phyloP scores from a whole-genome alignment of 495 filamentous ascomycete species.

The Podospora pseudocomata region DNA sequence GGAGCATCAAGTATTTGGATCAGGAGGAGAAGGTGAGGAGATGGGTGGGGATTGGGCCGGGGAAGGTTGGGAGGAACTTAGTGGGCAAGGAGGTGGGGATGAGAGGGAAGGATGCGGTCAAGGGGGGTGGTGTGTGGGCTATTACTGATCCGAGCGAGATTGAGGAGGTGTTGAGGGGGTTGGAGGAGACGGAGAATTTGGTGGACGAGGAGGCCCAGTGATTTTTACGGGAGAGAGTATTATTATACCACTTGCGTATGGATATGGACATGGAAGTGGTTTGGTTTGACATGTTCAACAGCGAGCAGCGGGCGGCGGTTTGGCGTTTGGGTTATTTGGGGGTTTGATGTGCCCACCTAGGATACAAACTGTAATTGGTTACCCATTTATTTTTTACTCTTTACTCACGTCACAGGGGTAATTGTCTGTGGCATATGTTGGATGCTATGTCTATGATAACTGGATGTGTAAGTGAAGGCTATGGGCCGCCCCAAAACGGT shows the following conservation, averaged over 20 bases:
- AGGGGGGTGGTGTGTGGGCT: constrained; percentile 92
- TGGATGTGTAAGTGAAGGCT: background rate
- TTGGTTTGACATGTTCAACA: background rate
- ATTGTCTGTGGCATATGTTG: background rate
- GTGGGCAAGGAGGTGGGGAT: constrained; percentile 95
- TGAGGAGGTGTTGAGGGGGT: constrained; percentile 64
- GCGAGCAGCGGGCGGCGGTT: background rate
- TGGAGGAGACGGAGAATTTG: constrained; percentile 67
- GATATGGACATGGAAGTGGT: background rate
- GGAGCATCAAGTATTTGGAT: constrained; percentile 84
- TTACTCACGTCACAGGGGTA: background rate
- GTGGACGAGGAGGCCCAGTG: constrained; percentile 40
- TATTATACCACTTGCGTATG: background rate
- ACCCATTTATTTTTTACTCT: background rate
- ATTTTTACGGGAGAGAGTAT: background rate
- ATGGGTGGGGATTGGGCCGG: constrained; percentile 93
- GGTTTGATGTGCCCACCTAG: background rate
- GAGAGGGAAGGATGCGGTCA: constrained; percentile 67
- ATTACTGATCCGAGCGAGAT: constrained; percentile 79
- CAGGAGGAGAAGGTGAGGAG: constrained; percentile 76
- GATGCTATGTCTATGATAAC: background rate
- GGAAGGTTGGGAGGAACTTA: constrained; percentile 89
- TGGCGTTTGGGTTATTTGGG: background rate
- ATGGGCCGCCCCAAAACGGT: background rate
- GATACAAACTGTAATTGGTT: background rate